phyloP scores from a whole-genome alignment of 345 rosid species.

The Mangifera indica region DNA sequence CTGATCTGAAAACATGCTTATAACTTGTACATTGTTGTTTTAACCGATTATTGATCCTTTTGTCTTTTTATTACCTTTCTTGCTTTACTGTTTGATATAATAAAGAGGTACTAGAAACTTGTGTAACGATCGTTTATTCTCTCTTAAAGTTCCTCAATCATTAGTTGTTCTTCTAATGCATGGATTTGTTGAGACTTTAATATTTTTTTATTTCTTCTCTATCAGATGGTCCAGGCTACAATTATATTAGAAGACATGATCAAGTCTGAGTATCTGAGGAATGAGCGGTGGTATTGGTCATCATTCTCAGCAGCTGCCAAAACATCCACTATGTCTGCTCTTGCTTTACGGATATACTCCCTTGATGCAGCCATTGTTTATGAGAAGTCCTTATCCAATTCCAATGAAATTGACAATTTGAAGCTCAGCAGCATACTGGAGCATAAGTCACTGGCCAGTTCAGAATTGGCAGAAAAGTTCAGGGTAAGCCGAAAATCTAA shows the following conservation, averaged over 20 bases:
- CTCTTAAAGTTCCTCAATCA: background rate
- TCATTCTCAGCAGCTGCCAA: constrained; percentile 88
- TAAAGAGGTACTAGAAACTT: background rate
- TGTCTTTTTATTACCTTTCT: background rate
- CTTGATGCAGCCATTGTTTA: constrained; percentile 80
- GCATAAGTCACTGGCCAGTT: constrained; percentile 35
- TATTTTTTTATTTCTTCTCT: constrained; percentile 3
- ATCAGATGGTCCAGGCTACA: constrained; percentile 91
- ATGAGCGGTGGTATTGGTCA: constrained; percentile 99
- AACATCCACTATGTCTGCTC: constrained; percentile 71
- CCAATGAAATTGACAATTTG: constrained; percentile 39
- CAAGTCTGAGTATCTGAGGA: constrained; percentile 67
- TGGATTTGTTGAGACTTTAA: constrained; percentile 5
- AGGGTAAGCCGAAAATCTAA: constrained; percentile 63
- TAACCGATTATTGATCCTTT: background rate
- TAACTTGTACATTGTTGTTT: background rate
- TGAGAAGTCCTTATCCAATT: constrained; percentile 40
- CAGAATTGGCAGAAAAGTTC: constrained; percentile 56
- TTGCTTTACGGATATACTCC: constrained; percentile 77
- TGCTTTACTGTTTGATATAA: background rate
- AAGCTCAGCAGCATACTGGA: constrained; percentile 36
- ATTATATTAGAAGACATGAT: constrained; percentile 86
- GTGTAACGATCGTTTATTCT: background rate
- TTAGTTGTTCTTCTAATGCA: background rate
- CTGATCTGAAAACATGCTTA: background rate